These are phyloP conservation scores for Lenwebbia sp. DNA, from an alignment of 345 rosid species.

Conservation along the genomic window DNA sequence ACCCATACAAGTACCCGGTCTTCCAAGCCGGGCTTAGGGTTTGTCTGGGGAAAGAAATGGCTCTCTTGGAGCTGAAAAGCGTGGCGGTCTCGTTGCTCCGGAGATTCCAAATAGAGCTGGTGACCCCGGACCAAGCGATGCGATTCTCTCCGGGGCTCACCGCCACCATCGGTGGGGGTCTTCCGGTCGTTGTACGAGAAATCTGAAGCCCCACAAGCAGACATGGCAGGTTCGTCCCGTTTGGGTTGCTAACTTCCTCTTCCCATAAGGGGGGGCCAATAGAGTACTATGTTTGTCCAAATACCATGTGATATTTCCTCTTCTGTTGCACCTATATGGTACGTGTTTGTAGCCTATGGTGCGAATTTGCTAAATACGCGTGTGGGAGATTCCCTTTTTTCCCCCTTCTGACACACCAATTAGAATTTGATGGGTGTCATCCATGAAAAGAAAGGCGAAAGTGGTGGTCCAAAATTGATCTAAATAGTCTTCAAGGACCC, in stretches of 20 bases:
- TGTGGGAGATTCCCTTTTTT: neutral
- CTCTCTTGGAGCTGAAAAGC: slow-evolving; percentile 47
- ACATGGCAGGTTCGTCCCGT: neutral
- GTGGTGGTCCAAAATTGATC: neutral
- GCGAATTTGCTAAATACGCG: neutral
- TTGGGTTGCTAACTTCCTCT: neutral
- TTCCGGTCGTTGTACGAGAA: slow-evolving; percentile 22
- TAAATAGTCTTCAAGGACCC: neutral
- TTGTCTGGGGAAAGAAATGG: slow-evolving; percentile 81
- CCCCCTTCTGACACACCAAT: neutral
- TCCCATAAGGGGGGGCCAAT: neutral
- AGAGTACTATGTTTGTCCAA: neutral
- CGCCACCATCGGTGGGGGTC: slow-evolving; percentile 41
- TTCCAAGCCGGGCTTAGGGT: slow-evolving; percentile 66
- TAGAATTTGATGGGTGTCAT: neutral
- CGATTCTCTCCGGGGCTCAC: slow-evolving; percentile 47
- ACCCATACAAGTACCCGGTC: slow-evolving; percentile 57
- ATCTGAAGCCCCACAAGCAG: neutral
- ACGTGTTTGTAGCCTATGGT: neutral
- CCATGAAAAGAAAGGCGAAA: neutral
- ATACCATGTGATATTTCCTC: neutral
- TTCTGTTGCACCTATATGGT: neutral
- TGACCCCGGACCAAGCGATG: neutral
- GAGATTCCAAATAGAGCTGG: slow-evolving; percentile 19
- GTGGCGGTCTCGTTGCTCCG: slow-evolving; percentile 41